A percentile compares a stretch with the other conserved stretches of the same genome.
phyloP scores from a whole-genome alignment of 1,284 basidiomycete genomes.

The Apiotrichum sp. region DNA sequence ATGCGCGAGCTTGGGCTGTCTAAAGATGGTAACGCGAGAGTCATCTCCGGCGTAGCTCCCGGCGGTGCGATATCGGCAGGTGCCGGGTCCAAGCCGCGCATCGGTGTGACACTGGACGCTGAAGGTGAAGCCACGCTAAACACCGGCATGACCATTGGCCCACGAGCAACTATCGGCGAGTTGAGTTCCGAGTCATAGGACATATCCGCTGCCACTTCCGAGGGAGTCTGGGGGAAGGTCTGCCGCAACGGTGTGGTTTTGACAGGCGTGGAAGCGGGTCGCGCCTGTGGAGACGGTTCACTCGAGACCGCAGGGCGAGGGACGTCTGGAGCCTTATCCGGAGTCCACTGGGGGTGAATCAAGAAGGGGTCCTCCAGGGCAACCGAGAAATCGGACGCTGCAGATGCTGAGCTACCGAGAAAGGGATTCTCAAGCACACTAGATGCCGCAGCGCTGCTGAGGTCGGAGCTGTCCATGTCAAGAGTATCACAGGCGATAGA shows the following conservation, averaged over 20 bases:
- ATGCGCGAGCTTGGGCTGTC: constrained; percentile 1
- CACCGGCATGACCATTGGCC: constrained; percentile 32
- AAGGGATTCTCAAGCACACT: constrained; percentile 1
- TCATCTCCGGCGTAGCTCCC: neutral
- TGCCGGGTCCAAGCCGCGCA: constrained; percentile 1
- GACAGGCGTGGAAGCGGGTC: neutral
- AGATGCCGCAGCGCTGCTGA: neutral
- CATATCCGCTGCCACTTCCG: neutral
- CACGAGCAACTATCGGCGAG: constrained; percentile 29
- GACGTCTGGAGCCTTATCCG: neutral
- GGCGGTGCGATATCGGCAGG: too few relatives aligned
- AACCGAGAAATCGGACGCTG: neutral
- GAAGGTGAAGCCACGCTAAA: constrained; percentile 6
- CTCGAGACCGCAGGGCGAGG: neutral
- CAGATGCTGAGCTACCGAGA: neutral
- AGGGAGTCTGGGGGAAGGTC: neutral
- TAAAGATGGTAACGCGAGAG: constrained; percentile 1
- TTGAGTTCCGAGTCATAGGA: constrained; percentile 18
- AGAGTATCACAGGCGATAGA: neutral
- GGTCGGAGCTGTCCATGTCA: constrained; percentile 2
- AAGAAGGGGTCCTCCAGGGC: neutral
- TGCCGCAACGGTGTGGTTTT: neutral
- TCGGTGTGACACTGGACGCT: neutral
- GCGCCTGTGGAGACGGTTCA: neutral
- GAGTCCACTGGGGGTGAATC: neutral